Evolutionary conservation across 306 rosid genomes (phyloP), one percentile per base, ranked within the genome.

Genomic region (Calophaca sinica): DNA sequence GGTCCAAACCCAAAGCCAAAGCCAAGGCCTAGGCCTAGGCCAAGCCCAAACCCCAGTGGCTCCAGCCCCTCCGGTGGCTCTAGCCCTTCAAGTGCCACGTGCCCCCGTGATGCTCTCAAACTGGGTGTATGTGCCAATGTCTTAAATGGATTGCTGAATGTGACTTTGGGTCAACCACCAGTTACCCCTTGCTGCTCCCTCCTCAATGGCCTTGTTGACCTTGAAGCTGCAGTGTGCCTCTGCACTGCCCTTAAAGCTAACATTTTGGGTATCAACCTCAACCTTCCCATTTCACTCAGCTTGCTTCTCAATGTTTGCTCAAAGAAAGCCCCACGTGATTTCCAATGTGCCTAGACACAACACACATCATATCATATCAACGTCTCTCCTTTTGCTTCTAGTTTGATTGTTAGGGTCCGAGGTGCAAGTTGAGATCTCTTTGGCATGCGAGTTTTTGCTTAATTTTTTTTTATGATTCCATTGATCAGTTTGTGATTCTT

Each of bases 151-250:
- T 68, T 93, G 73, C 14, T 90, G 12, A 86, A 90, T 73, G 1
- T 80, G 9, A 82, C 81, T 14, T 6, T 93, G 5, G 92, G 96
- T 12, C 54, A 49, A 8, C 93, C 94, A 49, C 91, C 96, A 0
- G 87, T 82, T 0, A 9, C 73, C 0, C 94, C 94, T 2, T 93
- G 98, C 70, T 93, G 98, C 82, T 1, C 74, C 33, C 88, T 93
- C 29, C 14, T 93, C 8, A 20, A 89, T 10, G 96, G 98, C 2
- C 96, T 93, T 14, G 90, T 68, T 33, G 90, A 90, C 38, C 82
- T 90, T 2, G 96, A 90, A 29, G 94, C 94, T 11, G 96, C 94
- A 0, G 76, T 80, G 5, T 93, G 98, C 76, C 93, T 93, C 10
- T 93, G 96, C 87, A 93, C 96, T 72, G 98, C 87, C 42, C 79